Base-by-base conservation (phyloP, 179 eudicot genomes). In the Actinidia polygama region DNA sequence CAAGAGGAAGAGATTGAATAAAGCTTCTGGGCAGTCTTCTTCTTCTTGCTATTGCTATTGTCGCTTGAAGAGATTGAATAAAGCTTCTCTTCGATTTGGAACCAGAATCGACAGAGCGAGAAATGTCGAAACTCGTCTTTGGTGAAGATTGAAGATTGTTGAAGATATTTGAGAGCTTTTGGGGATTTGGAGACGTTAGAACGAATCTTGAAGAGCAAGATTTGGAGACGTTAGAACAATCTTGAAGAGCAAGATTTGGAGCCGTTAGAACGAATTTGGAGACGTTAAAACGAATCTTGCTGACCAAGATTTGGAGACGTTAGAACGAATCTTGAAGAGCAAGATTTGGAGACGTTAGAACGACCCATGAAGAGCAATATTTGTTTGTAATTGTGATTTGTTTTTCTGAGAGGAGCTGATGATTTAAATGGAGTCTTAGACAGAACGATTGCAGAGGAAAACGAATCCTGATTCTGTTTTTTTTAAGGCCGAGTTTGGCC, bases 1-100 rank as follows among this genome's bases (percentile, higher is more conserved):
- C 91, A 92, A 66, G 98, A 93, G 23, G 98, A 87, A 58, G 99
- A 86, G 74, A 76, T 90, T 79, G 99, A 96, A 86, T 91, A 87
- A 49, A 94, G 92, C 92, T 95, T 93, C 91, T 95, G 99, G 50
- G 73, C 91, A 0, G 83, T 83, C 53, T 85, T 89, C 63, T 82
- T 87, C 85, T 87, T 92, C 90, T 87, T 92, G 62, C 72, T 89
- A 67, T 79, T 81, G 81, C 24, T 71, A 12, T 15, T 54, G 21
- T 80, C 84, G 16, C 70, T 90, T n/a, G 93, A 88, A 1, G 92
- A 88, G 36, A 46, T 62, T 16, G 94, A 87, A 55, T 88, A 78
- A 90, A 72, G 79, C 90, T 91, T 81, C 97, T 47, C 75, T 90
- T 94, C 23, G 94, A 90, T 67, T 88, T 92, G 12, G 92, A 86